Base-by-base conservation (phyloP, 331 rosid species). In the Arachis monticola region DNA sequence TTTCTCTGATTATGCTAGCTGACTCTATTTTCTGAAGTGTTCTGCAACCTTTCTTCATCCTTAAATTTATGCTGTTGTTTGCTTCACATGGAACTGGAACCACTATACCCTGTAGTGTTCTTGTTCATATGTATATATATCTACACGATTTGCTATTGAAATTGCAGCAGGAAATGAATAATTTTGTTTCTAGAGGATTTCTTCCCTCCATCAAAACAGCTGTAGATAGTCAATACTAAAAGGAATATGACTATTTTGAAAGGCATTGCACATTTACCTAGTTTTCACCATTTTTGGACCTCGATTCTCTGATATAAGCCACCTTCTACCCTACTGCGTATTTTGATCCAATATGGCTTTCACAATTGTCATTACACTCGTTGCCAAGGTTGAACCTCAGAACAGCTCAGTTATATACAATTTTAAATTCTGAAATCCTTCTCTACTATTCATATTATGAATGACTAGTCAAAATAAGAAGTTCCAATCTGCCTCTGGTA, bases 401-500 rank as follows among this genome's bases (percentile, higher is more conserved):
- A 40, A 47, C 4, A 30, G 53, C 11, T 67, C 9, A 22, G 44
- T 65, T 3, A 17, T 45, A 11, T 31, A 12, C 30, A 27, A 42
- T 65, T 75, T 58, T 55, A 7, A 17, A 27, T 45, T 45, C 68
- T 40, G 7, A 38, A 74, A 69, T 53, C 73, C 69, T 65, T 78
- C 51, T 70, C 68, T 46, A 32, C 3, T 56, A 62, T 14, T 60
- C 17, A 17, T 46, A 52, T 65, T 59, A 46, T 41, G 58, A 77
- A 44, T 50, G 75, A 8, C 45, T 12, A 12, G 42, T 32, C 55
- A 65, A 30, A 56, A 66, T 71, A 57, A 14, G 45, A 14, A 66
- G 57, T 65, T 38, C 1, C 44, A 52, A 13, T 48, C 51, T 60
- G 67, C 60, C 53, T 83, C 72, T 27, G 32, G 45, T 78, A 47